These are phyloP conservation scores for Laguncularia racemosa DNA, from an alignment of 345 rosid species.

Conservation along the genomic window DNA sequence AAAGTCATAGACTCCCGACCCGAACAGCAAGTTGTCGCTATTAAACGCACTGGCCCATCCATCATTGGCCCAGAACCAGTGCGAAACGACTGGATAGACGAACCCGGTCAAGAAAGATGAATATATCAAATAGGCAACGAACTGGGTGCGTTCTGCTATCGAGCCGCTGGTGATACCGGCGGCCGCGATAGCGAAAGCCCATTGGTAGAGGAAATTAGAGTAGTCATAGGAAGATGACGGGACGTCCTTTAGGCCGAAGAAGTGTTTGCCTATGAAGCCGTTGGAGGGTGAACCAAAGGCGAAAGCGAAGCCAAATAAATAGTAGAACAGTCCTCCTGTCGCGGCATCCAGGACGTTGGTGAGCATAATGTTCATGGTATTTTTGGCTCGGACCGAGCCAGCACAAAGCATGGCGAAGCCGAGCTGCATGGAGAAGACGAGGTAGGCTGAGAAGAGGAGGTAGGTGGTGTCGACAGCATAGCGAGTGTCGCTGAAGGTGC, in stretches of 20 bases:
- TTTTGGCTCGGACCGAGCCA: slow-evolving; percentile 88
- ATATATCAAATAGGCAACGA: slow-evolving; percentile 74
- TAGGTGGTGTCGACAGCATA: slow-evolving; percentile 73
- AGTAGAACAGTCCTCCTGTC: slow-evolving; percentile 77
- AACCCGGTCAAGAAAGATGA: slow-evolving; percentile 82
- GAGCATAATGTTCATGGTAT: slow-evolving; percentile 95
- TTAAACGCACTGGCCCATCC: slow-evolving; percentile 80
- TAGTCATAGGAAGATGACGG: slow-evolving; percentile 34
- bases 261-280: slow-evolving; percentile 73
- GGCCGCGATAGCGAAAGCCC: slow-evolving; percentile 96
- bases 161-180: slow-evolving; percentile 96
- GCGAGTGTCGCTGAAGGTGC: slow-evolving; percentile 41
- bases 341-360: slow-evolving; percentile 95
- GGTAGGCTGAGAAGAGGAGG: slow-evolving; percentile 90
- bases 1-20: slow-evolving; percentile 62
- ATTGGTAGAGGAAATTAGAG: slow-evolving; percentile 77
- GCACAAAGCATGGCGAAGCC: slow-evolving; percentile 98
- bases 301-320: slow-evolving; percentile 87
- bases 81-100: slow-evolving; percentile 84
- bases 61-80: slow-evolving; percentile 84
- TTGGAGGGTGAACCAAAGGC: slow-evolving; percentile 75
- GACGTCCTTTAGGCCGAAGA: slow-evolving; percentile 46
- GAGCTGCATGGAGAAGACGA: slow-evolving; percentile 88
- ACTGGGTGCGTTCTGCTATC: slow-evolving; percentile 87
- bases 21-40: slow-evolving; percentile 35